phyloP scores from a whole-genome alignment of 768 basidiomycete genomes.

The Trametes cinnabarina region DNA sequence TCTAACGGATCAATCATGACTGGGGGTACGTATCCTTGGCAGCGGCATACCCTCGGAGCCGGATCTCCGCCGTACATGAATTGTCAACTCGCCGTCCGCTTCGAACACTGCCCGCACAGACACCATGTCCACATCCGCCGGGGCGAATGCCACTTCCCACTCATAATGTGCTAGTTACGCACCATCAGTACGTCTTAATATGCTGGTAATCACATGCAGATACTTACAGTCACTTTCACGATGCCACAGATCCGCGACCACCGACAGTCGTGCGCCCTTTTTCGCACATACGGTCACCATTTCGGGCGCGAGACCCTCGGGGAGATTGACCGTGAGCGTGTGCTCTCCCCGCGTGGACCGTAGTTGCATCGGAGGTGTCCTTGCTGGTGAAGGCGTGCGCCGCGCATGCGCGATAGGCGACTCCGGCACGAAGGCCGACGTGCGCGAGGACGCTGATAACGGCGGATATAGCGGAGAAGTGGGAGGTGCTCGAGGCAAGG shows the following conservation, averaged over 20 bases:
- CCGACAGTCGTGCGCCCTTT: conserved; percentile 53
- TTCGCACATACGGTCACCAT: conserved; percentile 66
- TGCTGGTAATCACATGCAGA: no score
- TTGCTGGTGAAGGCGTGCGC: conserved; percentile 9
- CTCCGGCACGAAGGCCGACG: conserved; percentile 8
- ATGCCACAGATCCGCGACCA: conserved; percentile 64
- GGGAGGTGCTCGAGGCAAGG: neutral
- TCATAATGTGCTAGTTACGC: conserved; percentile 52
- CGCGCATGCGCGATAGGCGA: conserved; percentile 11
- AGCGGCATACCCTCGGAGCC: neutral
- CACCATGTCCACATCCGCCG: conserved; percentile 53
- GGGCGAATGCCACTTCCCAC: conserved; percentile 56
- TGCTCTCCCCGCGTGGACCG: conserved; percentile 41
- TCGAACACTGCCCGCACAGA: conserved; percentile 50
- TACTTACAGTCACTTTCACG: conserved; percentile 57
- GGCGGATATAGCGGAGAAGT: neutral
- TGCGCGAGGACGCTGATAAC: neutral
- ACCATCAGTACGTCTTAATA: neutral
- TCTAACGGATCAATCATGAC: no score
- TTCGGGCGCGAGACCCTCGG: conserved; percentile 48
- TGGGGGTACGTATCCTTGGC: conserved; percentile 2
- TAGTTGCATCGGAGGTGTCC: conserved; percentile 45
- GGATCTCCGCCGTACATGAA: conserved; percentile 15
- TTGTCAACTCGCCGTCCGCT: conserved; percentile 9
- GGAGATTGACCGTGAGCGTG: conserved; percentile 48